Evolutionary conservation across 257 asterid species (phyloP).

Genomic region (Penstemon barbatus): DNA sequence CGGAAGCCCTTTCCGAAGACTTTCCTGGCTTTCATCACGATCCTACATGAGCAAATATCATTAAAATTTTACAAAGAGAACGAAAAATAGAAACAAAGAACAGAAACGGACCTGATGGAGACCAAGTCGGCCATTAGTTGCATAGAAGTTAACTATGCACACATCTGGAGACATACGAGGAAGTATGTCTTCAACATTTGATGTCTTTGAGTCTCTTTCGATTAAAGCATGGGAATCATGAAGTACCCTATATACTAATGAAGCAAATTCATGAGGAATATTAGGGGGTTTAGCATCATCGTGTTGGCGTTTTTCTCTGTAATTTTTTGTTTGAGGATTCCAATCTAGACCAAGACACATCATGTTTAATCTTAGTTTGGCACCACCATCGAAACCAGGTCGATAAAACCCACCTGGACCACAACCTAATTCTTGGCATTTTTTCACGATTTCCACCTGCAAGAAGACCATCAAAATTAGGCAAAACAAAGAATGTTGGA

Average conservation of each 20-base stretch:
- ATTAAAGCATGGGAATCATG: constrained; percentile 45
- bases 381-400: constrained; percentile 63
- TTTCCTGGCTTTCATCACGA: constrained; percentile 52
- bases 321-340: constrained; percentile 58
- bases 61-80: not conserved
- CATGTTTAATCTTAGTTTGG: constrained; percentile 60
- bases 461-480: not conserved
- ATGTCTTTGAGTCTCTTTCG: constrained; percentile 19
- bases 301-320: constrained; percentile 39
- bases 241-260: constrained; percentile 37
- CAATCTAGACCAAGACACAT: constrained; percentile 80
- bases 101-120: constrained; percentile 61
- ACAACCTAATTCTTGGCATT: constrained; percentile 55
- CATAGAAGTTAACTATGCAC: constrained; percentile 65
- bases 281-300: constrained; percentile 48
- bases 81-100: no score
- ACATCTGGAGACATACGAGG: constrained; percentile 63
- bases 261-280: constrained; percentile 46
- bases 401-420: constrained; percentile 64
- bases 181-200: constrained; percentile 37
- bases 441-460: constrained; percentile 49
- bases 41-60: constrained; percentile 40
- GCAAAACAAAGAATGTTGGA: not conserved
- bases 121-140: constrained; percentile 54
- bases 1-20: constrained; percentile 52